phyloP scores from a whole-genome alignment of 306 rosid genomes.

The Castanea crenata region DNA sequence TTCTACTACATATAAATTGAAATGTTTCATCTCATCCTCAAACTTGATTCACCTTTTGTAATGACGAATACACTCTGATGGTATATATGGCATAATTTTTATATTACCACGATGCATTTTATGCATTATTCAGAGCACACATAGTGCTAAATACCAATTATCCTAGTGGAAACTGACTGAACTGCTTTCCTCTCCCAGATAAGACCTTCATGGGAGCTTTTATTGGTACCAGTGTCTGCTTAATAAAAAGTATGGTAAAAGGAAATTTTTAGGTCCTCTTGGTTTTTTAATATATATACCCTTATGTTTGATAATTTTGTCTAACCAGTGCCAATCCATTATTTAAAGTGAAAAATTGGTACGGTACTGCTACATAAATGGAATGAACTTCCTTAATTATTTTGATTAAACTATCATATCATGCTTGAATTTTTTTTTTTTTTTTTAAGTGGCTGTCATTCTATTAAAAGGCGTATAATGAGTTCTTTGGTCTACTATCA shows the following conservation, averaged over 20 bases:
- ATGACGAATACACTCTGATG: too few species aligned
- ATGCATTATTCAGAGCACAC: neutral
- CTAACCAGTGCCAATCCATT: neutral
- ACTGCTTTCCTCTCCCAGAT: neutral
- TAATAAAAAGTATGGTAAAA: conserved; percentile 41
- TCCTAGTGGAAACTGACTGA: neutral
- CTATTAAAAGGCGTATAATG: conserved; percentile 6
- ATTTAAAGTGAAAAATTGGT: neutral
- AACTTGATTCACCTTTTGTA: too few species aligned
- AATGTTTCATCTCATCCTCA: too few species aligned
- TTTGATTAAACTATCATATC: neutral
- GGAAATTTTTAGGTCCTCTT: conserved; percentile 41
- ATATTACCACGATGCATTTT: neutral
- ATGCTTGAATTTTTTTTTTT: neutral
- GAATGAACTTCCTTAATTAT: neutral
- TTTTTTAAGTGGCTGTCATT: conserved; percentile 13
- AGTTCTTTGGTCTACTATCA: neutral
- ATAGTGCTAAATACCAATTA: too few species aligned
- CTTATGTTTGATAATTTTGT: conserved; percentile 22
- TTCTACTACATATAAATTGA: neutral
- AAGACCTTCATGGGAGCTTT: conserved; percentile 14
- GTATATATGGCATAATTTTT: neutral
- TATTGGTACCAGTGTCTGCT: conserved; percentile 26
- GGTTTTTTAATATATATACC: conserved; percentile 28
- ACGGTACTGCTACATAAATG: neutral